Evolutionary conservation across 805 yeast genomes (phyloP), one percentile per base, ranked within the genome.

Genomic region (Zygotorulaspora florentina): DNA sequence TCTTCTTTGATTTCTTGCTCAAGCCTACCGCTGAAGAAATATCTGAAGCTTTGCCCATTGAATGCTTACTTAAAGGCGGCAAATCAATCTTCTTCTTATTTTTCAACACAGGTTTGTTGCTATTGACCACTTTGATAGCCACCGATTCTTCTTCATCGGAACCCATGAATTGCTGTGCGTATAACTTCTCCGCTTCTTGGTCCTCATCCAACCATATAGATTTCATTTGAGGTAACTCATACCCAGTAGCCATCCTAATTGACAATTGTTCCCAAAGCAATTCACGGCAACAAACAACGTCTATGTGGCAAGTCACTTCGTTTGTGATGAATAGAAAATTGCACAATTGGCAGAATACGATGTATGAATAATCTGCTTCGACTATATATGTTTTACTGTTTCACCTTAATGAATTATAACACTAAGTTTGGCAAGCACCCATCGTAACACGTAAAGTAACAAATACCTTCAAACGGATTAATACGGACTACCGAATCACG

Each of bases 191-290:
- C 4, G 60, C 61, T 36, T 62, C 65, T 39, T 61, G 51, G 38
- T 68, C 73, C 35, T 70, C 74, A 44, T 69, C 74, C 17, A 70
- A 47, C 74, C 74, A 70, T 42, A 70, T 70, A 28, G 73, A 69
- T 48, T 64, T 67, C 70, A 70, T 69, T 47, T 59, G 65, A 20
- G 65, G 68, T 28, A 62, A 39, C 18, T 46, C 43, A 33, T 25
- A 41, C 29, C 38, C 43, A 25, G 50, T 47, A 15, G 50, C 45
- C 40, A 38, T 38, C 37, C 9, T 29, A 17, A 26, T 27, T 36
- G 25, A 20, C 25, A 20, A 20, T 20, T 20, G 25, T 20, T 7
- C 7, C 25, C 7, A 7, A 20, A 25, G 23, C 39, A 23, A 23
- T 36, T 36, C 39, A 28, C 39, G 23, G 26, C 13, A 23, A 23